Base-by-base conservation (phyloP, 805 yeast genomes). In the Yarrowia sp. region DNA sequence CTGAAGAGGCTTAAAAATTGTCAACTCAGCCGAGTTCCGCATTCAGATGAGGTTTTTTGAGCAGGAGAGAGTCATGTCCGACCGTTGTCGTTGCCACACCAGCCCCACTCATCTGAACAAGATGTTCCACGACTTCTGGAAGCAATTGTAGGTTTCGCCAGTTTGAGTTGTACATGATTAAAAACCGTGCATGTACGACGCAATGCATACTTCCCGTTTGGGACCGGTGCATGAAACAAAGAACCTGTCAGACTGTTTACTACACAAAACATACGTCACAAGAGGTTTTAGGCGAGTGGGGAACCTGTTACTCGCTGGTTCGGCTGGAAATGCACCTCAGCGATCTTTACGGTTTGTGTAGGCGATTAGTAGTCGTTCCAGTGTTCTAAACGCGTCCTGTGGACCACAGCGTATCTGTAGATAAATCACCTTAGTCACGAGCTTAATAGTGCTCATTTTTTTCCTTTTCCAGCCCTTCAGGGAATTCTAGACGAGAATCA, bases 161-260 rank as follows among this genome's bases (percentile, higher is more conserved):
- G 14, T 32, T 48, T 19, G 54, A 11, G 38, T 48, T 48, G 7
- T 6, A 3, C 16, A 7, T 19, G 38, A 30, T 48, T 30, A 48
- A 32, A 48, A 48, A 19, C 54, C 26, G 38, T 48, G 54, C 54
- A 16, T 30, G 1, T 21, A 8, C 17, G 38, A 32, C 28, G 54
- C 54, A 48, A 32, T 48, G 54, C 54, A 48, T 48, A 30, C 54
- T 48, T 48, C 54, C 54, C 54, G 38, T 48, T 48, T 48, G 28
- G 54, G 54, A 48, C 16, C 19, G 11, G 38, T 48, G 54, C 54
- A 21, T 28, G 8, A 6, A 22, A 48, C 54, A 48, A 48, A 48
- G 54, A 32, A 48, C 28, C 54, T 48, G 54, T 48, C 54, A 48
- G 19, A 48, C 38, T 30, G 38, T 32, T 14, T 24, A 48, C 54